Evolutionary conservation across 129 eudicot genomes (phyloP).

Genomic region (Lactuca saligna): DNA sequence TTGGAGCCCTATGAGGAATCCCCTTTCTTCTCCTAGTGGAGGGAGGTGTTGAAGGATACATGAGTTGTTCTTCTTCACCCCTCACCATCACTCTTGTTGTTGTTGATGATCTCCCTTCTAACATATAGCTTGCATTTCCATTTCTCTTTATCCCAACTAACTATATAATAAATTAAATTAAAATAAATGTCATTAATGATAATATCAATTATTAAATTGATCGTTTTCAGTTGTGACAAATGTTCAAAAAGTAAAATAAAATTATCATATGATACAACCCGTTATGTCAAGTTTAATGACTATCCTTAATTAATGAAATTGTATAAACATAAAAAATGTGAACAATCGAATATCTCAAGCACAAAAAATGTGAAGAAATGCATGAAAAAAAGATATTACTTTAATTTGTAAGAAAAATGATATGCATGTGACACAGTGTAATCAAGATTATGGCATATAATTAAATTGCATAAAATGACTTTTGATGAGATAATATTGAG

Average conservation of each 20-base stretch:
- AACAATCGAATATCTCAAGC: not conserved
- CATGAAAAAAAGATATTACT: not conserved
- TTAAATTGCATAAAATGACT: not conserved
- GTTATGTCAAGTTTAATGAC: not conserved
- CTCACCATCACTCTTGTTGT: constrained; percentile 34
- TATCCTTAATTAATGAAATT: not conserved
- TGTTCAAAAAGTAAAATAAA: too few relatives aligned
- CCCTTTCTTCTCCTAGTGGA: constrained; percentile 84
- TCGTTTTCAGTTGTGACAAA: too few relatives aligned
- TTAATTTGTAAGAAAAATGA: not conserved
- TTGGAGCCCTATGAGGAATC: constrained; percentile 73
- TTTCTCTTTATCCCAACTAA: constrained; percentile 71
- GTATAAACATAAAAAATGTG: not conserved
- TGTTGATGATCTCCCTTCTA: constrained; percentile 32
- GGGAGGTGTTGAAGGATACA: constrained; percentile 64
- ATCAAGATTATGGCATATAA: not conserved
- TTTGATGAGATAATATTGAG: not conserved
- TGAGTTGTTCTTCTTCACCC: constrained; percentile 40
- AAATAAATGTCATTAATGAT: not conserved
- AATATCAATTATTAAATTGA: too few relatives aligned
- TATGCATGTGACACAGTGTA: not conserved
- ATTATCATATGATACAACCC: not conserved
- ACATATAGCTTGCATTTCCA: constrained; percentile 66
- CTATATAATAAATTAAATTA: constrained; percentile 36
- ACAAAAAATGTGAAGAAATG: not conserved